These are phyloP conservation scores for Rubroshorea leprosula DNA, from an alignment of 345 rosid species.

Conservation along the genomic window DNA sequence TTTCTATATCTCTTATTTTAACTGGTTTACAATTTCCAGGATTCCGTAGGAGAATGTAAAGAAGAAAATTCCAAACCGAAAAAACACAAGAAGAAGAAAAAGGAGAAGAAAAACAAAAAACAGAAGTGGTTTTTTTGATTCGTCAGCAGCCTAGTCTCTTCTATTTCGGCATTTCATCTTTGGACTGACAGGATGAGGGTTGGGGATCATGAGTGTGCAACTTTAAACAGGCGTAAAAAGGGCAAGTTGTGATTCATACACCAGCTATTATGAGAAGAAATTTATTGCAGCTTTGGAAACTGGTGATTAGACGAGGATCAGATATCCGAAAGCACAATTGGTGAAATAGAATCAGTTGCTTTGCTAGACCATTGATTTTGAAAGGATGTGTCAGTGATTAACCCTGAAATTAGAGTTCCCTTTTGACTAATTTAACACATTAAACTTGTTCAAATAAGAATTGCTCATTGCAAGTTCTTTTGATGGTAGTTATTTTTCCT, in stretches of 20 bases:
- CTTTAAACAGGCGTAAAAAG: not conserved
- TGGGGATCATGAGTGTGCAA: not conserved
- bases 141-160: not conserved
- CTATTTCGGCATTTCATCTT: not conserved
- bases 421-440: no score
- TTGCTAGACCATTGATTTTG: no score
- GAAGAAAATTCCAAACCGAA: slow-evolving; percentile 30
- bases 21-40: slow-evolving; percentile 21
- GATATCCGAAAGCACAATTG: no score
- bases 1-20: slow-evolving; percentile 15
- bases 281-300: no score
- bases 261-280: no score
- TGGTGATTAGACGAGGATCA: no score
- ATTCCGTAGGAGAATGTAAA: slow-evolving; percentile 31
- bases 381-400: no score
- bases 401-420: no score
- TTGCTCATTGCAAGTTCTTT: no score
- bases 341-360: no score
- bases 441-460: no score
- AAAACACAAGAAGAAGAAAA: slow-evolving; percentile 38
- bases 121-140: slow-evolving; percentile 26
- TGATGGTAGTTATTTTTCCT: no score
- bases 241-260: not conserved
- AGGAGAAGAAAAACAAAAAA: slow-evolving; percentile 37
- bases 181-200: not conserved